These are phyloP conservation scores for Colletotrichum abscissum DNA, from an alignment of 2,329 filamentous ascomycete species.

Conservation along the genomic window DNA sequence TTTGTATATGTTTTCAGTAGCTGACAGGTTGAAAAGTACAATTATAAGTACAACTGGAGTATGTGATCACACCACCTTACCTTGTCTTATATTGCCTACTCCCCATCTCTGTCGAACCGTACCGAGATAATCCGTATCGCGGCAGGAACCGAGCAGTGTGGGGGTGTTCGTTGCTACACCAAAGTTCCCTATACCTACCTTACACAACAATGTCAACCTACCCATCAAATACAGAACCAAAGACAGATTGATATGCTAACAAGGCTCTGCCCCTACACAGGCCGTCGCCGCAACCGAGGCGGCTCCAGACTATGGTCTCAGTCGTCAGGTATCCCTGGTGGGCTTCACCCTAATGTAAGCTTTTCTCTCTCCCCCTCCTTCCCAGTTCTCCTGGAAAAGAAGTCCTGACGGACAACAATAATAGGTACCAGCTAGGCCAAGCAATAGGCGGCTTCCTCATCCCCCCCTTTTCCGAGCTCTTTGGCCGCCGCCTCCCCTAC, in stretches of 20 bases:
- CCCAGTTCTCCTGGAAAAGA: not conserved
- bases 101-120: too few relatives aligned
- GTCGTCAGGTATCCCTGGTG: conserved; percentile 35
- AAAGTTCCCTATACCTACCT: not conserved
- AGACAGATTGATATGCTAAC: not conserved
- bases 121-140: not conserved
- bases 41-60: conserved; percentile 32
- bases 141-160: conserved; percentile 1
- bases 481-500: conserved; percentile 49
- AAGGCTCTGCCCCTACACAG: not conserved
- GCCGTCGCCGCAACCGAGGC: conserved; percentile 32
- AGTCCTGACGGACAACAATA: too few relatives aligned
- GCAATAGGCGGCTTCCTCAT: conserved; percentile 51
- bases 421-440: conserved; percentile 48
- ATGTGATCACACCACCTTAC: not conserved
- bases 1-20: too few relatives aligned
- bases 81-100: not conserved
- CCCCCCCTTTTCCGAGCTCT: conserved; percentile 50
- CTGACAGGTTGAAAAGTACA: conserved; percentile 12
- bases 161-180: not conserved
- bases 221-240: not conserved
- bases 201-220: not conserved
- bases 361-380: too few relatives aligned
- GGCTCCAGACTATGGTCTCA: conserved; percentile 12
- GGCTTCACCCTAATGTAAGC: conserved; percentile 42